phyloP scores from a whole-genome alignment of 176 grass and related monocot genomes.

The Cenchrus americanus region DNA sequence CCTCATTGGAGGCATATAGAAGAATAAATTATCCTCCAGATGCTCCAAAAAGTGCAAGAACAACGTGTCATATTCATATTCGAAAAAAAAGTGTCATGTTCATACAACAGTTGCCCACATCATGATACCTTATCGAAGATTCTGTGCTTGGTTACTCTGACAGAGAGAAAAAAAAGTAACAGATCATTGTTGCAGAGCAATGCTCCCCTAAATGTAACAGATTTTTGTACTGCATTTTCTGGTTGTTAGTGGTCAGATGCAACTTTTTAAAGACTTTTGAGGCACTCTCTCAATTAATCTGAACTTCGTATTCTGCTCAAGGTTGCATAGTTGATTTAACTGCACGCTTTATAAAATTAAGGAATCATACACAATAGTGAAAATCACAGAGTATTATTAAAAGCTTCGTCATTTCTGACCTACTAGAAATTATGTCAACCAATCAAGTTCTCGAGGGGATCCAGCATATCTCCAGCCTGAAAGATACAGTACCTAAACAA shows the following conservation, averaged over 20 bases:
- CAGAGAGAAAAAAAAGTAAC: not conserved
- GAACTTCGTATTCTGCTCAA: too few relatives aligned
- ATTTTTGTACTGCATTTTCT: not conserved
- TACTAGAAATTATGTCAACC: not conserved
- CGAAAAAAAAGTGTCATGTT: not conserved
- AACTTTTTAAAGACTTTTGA: too few relatives aligned
- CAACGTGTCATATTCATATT: not conserved
- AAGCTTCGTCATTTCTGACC: not conserved
- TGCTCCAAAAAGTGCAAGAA: not conserved
- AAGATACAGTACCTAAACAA: too few relatives aligned
- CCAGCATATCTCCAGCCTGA: not conserved
- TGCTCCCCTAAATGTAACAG: not conserved
- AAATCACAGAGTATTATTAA: not conserved
- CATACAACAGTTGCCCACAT: not conserved
- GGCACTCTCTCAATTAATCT: too few relatives aligned
- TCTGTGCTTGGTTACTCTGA: not conserved
- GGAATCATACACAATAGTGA: not conserved
- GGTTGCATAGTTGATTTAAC: too few relatives aligned
- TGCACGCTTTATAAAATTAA: too few relatives aligned
- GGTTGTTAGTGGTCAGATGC: too few relatives aligned
- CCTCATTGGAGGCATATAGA: conserved; percentile 28
- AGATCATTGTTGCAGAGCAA: not conserved
- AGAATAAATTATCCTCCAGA: conserved; percentile 27
- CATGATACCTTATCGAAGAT: conserved; percentile 5
- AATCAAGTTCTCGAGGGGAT: not conserved